Conservation (phyloP, 1,284 basidiomycete genomes). For the Boletellus sp. region DNA sequence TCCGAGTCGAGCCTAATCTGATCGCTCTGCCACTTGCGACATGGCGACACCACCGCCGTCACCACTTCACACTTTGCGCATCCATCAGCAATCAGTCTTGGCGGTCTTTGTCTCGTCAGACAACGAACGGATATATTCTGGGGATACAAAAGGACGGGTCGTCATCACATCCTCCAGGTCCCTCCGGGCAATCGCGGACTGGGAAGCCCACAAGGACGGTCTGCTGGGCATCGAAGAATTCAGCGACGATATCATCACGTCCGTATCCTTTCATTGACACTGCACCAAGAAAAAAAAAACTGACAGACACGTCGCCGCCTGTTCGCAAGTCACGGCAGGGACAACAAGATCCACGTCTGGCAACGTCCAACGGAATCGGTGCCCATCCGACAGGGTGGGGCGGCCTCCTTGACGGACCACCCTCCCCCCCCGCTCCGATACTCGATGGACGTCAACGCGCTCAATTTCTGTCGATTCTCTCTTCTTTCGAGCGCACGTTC, state of each 20-base stretch:
- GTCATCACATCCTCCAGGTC: constrained; percentile 70
- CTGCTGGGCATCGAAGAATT: constrained; percentile 78
- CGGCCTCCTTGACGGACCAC: constrained; percentile 49
- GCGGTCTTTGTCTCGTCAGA: constrained; percentile 58
- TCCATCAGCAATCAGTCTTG: constrained; percentile 60
- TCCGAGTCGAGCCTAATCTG: too few relatives aligned
- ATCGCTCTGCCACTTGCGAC: neutral
- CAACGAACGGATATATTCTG: constrained; percentile 78
- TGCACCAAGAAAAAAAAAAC: neutral
- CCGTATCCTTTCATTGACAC: constrained; percentile 17
- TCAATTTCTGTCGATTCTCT: constrained; percentile 87
- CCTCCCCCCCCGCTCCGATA: constrained; percentile 52
- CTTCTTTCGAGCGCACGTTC: constrained; percentile 35
- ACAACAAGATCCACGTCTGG: constrained; percentile 81
- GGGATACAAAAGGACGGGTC: constrained; percentile 71
- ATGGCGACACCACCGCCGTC: constrained; percentile 36
- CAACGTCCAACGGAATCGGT: constrained; percentile 44
- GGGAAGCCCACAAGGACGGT: constrained; percentile 76
- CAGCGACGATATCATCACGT: constrained; percentile 69
- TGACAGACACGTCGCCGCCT: neutral
- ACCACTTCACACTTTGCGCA: constrained; percentile 73
- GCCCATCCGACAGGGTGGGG: constrained; percentile 46
- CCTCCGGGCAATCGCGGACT: constrained; percentile 66
- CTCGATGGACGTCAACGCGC: constrained; percentile 80
- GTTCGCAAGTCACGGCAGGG: constrained; percentile 64